phyloP scores from a whole-genome alignment of 768 basidiomycete species.

The Cystofilobasidium ferigula region DNA sequence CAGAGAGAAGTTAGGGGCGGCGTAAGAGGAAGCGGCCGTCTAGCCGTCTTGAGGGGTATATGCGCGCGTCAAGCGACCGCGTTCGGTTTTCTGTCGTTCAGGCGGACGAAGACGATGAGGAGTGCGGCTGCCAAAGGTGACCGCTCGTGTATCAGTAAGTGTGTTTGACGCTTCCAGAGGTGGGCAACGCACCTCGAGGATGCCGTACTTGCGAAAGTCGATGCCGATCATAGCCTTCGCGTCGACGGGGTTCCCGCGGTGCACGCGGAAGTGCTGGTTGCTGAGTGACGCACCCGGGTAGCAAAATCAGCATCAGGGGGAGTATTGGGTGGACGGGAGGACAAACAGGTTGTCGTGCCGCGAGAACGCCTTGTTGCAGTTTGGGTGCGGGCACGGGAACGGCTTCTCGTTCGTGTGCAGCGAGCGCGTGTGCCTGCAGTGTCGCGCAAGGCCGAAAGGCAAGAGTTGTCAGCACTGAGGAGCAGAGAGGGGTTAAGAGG shows the following conservation, averaged over 20 bases:
- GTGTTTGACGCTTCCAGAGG: too few relatives aligned
- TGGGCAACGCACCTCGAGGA: not conserved
- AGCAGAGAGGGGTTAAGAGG: conserved; percentile 27
- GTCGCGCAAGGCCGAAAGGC: not conserved
- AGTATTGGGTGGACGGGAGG: not conserved
- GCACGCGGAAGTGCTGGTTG: conserved; percentile 64
- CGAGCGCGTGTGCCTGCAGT: conserved; percentile 39
- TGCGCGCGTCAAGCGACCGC: too few relatives aligned
- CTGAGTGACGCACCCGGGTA: not conserved
- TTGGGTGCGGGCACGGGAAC: conserved; percentile 56
- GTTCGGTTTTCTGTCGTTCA: too few relatives aligned
- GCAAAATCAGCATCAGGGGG: not conserved
- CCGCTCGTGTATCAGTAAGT: too few relatives aligned
- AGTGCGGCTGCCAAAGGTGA: too few relatives aligned
- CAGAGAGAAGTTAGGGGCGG: too few relatives aligned
- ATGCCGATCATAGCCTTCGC: conserved; percentile 11
- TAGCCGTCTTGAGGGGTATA: too few relatives aligned
- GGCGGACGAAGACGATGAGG: too few relatives aligned
- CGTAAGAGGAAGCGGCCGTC: too few relatives aligned
- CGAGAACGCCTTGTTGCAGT: conserved; percentile 64
- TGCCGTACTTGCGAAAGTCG: not conserved
- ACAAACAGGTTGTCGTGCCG: conserved; percentile 58
- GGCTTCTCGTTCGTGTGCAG: conserved; percentile 34
- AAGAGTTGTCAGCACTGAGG: conserved; percentile 19
- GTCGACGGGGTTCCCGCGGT: conserved; percentile 32